phyloP scores from a whole-genome alignment of 805 yeast species.

The Lipomyces chichibuensis region DNA sequence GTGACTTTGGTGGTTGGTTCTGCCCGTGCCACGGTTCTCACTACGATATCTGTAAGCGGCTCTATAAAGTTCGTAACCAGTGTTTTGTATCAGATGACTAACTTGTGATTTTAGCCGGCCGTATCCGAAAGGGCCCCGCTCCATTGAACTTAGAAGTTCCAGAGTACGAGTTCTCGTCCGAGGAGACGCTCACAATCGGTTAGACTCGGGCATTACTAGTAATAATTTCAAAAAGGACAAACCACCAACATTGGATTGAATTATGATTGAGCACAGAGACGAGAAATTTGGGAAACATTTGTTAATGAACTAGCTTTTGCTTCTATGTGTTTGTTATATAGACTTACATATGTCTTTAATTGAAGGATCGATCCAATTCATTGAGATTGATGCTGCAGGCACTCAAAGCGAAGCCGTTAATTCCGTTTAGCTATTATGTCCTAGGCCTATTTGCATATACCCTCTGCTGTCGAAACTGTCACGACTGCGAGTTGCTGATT shows the following conservation, averaged over 20 bases:
- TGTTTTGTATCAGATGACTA: neutral
- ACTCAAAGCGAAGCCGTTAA: too few species aligned
- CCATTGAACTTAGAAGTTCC: conserved; percentile 98
- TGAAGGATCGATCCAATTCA: neutral
- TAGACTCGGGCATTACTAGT: conserved; percentile 46
- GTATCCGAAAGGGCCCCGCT: conserved; percentile 99
- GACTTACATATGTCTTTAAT: neutral
- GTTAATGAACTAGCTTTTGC: neutral
- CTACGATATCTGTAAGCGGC: conserved; percentile 74
- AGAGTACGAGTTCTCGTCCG: conserved; percentile 76
- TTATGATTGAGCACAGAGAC: neutral
- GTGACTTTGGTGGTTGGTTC: conserved; percentile 99
- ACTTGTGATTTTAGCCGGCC: conserved; percentile 59
- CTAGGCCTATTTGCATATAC: too few species aligned
- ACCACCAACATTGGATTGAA: neutral
- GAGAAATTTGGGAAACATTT: neutral
- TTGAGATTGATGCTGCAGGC: neutral
- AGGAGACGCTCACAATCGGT: conserved; percentile 87
- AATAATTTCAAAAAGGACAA: neutral
- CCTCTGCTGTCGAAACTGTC: too few species aligned
- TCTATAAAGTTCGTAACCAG: too few species aligned
- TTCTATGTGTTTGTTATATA: neutral
- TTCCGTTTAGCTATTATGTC: too few species aligned
- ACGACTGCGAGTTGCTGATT: too few species aligned
- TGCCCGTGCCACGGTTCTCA: conserved; percentile 99